A percentile compares a stretch with the other conserved stretches of the same genome.
Conservation (phyloP, 208 protist genomes). For the Trypanosoma vivax region DNA sequence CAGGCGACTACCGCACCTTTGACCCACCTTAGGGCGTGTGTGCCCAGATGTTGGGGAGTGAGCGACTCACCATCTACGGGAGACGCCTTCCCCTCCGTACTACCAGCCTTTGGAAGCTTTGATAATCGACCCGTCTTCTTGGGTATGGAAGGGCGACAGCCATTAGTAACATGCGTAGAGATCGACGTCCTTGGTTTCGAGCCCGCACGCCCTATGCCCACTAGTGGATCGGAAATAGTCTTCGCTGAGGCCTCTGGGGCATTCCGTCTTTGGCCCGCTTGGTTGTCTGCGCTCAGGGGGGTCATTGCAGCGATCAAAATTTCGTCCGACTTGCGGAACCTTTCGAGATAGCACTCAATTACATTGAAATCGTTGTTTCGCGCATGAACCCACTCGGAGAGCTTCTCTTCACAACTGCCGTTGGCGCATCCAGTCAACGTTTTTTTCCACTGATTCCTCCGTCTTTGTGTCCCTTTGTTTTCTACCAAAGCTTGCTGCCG, state of each 20-base stretch:
- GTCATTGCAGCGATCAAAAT: slow-evolving; percentile 21
- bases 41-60: not conserved
- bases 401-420: slow-evolving; percentile 1
- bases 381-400: slow-evolving; percentile 21
- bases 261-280: not conserved
- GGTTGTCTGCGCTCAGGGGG: not conserved
- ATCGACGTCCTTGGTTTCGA: no score
- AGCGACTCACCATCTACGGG: slow-evolving; percentile 7
- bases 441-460: not conserved
- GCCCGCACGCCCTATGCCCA: no score
- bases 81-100: slow-evolving; percentile 1
- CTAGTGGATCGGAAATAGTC: no score
- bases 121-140: no score
- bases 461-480: not conserved
- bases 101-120: not conserved
- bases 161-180: no score
- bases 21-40: slow-evolving; percentile 2
- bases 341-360: slow-evolving; percentile 70
- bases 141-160: no score
- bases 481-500: no score
- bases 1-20: slow-evolving; percentile 6
- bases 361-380: slow-evolving; percentile 36
- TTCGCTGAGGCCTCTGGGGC: not conserved
- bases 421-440: not conserved
- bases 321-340: slow-evolving; percentile 62